These are phyloP conservation scores for Lasiodiplodia gonubiensis DNA, from an alignment of 2,329 filamentous ascomycete species.

Conservation along the genomic window DNA sequence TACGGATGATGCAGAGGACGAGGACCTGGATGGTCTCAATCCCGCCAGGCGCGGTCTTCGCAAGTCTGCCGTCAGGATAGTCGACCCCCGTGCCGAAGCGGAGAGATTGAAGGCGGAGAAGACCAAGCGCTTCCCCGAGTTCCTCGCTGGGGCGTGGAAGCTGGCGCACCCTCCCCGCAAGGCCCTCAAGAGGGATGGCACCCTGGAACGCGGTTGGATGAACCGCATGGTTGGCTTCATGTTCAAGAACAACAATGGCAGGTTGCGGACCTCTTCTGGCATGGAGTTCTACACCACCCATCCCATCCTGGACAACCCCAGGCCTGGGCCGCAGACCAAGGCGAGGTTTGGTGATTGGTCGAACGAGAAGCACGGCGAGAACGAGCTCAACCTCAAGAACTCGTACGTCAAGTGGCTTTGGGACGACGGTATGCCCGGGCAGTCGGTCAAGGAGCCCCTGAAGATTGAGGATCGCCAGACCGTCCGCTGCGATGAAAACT, in stretches of 20 bases:
- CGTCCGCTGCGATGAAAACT: conserved; percentile 13
- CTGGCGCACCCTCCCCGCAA: neutral
- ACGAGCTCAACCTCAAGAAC: neutral
- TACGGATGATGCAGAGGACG: neutral
- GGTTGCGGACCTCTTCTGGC: neutral
- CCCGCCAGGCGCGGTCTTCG: neutral
- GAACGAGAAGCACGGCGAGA: neutral
- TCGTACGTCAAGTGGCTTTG: neutral
- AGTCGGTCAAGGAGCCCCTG: neutral
- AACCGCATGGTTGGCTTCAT: neutral
- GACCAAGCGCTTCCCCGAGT: neutral
- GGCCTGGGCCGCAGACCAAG: neutral
- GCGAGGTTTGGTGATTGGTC: neutral
- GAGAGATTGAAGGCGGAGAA: neutral
- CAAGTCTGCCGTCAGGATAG: neutral
- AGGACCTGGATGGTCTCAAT: no score
- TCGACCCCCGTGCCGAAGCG: no score
- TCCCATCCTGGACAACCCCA: neutral
- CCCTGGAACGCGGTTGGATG: neutral
- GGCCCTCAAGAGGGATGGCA: neutral
- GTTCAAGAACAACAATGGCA: conserved; percentile 4
- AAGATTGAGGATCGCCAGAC: neutral
- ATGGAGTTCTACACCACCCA: neutral
- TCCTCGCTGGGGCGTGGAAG: neutral
- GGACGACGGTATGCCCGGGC: neutral